phyloP scores from a whole-genome alignment of 441 rosid species.

The Metrosideros polymorpha region DNA sequence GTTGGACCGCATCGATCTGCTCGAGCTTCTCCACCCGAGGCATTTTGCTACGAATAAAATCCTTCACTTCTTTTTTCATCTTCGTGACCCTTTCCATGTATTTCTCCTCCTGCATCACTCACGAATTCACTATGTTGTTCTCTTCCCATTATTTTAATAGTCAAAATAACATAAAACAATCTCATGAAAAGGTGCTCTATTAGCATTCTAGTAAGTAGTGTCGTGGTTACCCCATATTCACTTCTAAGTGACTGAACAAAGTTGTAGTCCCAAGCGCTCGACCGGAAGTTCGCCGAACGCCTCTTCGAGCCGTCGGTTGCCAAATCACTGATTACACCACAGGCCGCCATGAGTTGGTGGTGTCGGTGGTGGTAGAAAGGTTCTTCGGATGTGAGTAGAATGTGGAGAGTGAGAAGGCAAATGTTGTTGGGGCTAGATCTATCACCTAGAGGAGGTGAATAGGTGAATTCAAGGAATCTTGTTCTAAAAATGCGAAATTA shows the following conservation, averaged over 20 bases:
- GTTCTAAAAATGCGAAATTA: no score
- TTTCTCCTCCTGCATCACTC: neutral
- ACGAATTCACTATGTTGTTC: neutral
- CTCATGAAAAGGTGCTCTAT: neutral
- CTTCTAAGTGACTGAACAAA: neutral
- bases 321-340: neutral
- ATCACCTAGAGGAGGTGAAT: no score
- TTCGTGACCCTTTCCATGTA: neutral
- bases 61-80: neutral
- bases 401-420: neutral
- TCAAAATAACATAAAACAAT: neutral
- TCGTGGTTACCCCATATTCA: neutral
- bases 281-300: neutral
- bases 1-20: slow-evolving; percentile 15
- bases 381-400: neutral
- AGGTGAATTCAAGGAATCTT: no score
- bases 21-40: neutral
- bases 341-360: neutral
- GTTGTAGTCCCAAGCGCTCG: neutral
- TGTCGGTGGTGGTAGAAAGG: neutral
- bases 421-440: no score
- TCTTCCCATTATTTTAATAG: neutral
- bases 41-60: neutral
- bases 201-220: neutral
- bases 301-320: neutral